These are phyloP conservation scores for Naematelia aurantialba DNA, from an alignment of 768 basidiomycete species.

Conservation along the genomic window DNA sequence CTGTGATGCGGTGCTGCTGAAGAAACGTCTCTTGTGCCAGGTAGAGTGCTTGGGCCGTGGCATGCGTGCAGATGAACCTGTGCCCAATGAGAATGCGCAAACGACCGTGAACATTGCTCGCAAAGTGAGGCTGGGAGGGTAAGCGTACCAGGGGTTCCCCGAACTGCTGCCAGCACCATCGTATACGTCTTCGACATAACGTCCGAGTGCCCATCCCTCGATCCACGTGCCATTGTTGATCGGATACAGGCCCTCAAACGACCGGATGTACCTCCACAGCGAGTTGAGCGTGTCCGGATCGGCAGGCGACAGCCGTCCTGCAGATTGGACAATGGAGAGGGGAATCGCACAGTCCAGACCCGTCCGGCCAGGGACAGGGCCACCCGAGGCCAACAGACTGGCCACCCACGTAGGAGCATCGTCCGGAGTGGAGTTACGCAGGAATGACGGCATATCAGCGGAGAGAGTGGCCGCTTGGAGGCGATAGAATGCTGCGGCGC, in stretches of 20 bases:
- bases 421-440: slow-evolving; percentile 12
- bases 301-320: not conserved
- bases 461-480: slow-evolving; percentile 17
- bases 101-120: too few species aligned
- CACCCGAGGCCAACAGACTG: not conserved
- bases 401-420: slow-evolving; percentile 2
- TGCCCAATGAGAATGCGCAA: too few species aligned
- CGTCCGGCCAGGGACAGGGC: not conserved
- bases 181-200: slow-evolving; percentile 49
- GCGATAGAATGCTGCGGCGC: slow-evolving; percentile 37
- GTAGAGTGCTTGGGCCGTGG: slow-evolving; percentile 31
- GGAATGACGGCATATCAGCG: slow-evolving; percentile 31
- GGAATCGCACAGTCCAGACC: slow-evolving; percentile 47
- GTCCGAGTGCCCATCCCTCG: slow-evolving; percentile 41
- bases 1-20: slow-evolving; percentile 10
- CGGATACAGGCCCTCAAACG: slow-evolving; percentile 44
- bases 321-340: slow-evolving; percentile 39
- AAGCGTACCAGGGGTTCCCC: slow-evolving; percentile 49
- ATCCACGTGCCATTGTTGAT: slow-evolving; percentile 42
- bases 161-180: slow-evolving; percentile 43
- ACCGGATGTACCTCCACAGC: slow-evolving; percentile 35
- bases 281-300: slow-evolving; percentile 35
- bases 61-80: slow-evolving; percentile 43
- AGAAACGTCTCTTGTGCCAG: slow-evolving; percentile 13
- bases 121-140: not conserved